A percentile compares a stretch with the other conserved stretches of the same genome.
These are phyloP conservation scores for Colletotrichum filicis DNA, from an alignment of 2,329 filamentous ascomycete species.

Conservation along the genomic window DNA sequence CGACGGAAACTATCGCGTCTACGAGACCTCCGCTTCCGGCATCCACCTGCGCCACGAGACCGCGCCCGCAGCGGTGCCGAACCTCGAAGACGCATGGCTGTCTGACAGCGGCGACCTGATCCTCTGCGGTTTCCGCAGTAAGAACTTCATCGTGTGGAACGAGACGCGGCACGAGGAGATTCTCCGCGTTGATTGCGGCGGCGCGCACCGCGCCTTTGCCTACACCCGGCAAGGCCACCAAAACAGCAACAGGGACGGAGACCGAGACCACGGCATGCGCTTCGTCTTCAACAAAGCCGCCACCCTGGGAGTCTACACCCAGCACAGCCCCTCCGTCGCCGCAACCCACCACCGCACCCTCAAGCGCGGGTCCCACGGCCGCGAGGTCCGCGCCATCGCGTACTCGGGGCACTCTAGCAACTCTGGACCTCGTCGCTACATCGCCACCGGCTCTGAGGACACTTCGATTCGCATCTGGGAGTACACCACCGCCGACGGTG, in stretches of 20 bases:
- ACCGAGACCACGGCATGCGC: slow-evolving; percentile 45
- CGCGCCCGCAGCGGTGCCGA: slow-evolving; percentile 76
- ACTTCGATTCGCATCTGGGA: slow-evolving; percentile 79
- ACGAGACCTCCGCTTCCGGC: slow-evolving; percentile 52
- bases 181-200: slow-evolving; percentile 82
- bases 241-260: slow-evolving; percentile 36
- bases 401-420: slow-evolving; percentile 42
- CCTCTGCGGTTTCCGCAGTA: slow-evolving; percentile 84
- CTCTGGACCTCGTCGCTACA: slow-evolving; percentile 42
- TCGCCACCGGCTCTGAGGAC: slow-evolving; percentile 80
- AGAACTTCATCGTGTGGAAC: slow-evolving; percentile 85
- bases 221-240: slow-evolving; percentile 40
- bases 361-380: slow-evolving; percentile 80
- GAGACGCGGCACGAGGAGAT: slow-evolving; percentile 76
- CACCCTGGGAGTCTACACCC: slow-evolving; percentile 58
- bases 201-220: slow-evolving; percentile 84
- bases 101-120: slow-evolving; percentile 64
- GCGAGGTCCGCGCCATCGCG: slow-evolving; percentile 76
- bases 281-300: slow-evolving; percentile 83
- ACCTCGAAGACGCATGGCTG: slow-evolving; percentile 80
- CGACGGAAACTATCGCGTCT: slow-evolving; percentile 81
- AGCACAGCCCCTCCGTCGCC: slow-evolving; percentile 42
- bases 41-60: slow-evolving; percentile 76
- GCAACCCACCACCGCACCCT: slow-evolving; percentile 56
- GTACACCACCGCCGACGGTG: slow-evolving; percentile 41